Evolutionary conservation across 129 eudicot genomes (phyloP).

Genomic region (Apium graveolens): DNA sequence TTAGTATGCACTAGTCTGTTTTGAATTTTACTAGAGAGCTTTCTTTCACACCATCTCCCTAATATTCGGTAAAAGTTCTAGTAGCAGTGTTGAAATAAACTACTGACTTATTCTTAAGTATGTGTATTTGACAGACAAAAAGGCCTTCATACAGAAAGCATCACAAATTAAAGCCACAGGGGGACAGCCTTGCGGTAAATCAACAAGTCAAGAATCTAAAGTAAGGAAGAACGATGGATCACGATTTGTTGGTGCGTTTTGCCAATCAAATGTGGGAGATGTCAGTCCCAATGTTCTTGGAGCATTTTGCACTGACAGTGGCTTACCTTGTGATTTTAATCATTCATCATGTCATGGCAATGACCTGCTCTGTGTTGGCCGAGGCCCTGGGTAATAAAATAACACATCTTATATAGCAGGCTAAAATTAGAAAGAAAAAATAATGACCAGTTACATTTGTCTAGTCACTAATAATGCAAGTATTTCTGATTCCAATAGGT

Average conservation of each 20-base stretch:
- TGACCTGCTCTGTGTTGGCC: constrained; percentile 55
- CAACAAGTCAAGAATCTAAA: constrained; percentile 45
- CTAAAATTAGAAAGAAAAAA: background rate
- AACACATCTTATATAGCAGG: background rate
- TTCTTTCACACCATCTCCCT: background rate
- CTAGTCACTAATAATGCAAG: background rate
- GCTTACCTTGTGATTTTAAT: constrained; percentile 55
- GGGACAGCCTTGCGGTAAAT: constrained; percentile 43
- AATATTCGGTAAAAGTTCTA: background rate
- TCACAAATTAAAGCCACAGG: constrained; percentile 46
- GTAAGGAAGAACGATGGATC: constrained; percentile 40
- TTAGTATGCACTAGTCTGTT: background rate
- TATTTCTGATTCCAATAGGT: constrained; percentile 19
- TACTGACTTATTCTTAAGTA: background rate
- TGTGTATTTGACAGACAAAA: constrained; percentile 12
- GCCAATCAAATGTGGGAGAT: constrained; percentile 71
- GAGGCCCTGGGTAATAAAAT: constrained; percentile 21
- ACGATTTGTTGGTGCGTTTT: constrained; percentile 52
- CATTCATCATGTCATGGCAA: constrained; percentile 58
- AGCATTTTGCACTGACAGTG: constrained; percentile 54
- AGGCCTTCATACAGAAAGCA: constrained; percentile 22
- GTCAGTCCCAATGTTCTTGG: constrained; percentile 74
- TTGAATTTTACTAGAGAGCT: background rate
- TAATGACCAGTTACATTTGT: background rate
- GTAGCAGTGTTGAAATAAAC: background rate